Evolutionary conservation across 2,329 filamentous ascomycete species (phyloP).

Genomic region (Pyrenochaeta sp.): DNA sequence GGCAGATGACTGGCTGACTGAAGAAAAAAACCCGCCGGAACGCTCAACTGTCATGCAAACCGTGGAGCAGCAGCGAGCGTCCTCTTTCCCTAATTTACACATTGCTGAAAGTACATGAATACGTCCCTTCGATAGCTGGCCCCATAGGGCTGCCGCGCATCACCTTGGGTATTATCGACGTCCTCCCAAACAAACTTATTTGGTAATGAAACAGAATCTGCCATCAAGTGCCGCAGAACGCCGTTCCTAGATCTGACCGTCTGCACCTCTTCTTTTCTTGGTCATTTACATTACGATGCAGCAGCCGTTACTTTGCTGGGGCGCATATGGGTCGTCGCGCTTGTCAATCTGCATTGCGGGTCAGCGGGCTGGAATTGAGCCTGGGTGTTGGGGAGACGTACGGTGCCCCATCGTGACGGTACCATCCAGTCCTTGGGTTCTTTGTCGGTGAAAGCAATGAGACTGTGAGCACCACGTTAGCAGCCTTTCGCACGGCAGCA

Average conservation of each 20-base stretch:
- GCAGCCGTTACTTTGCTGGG: conserved; percentile 90
- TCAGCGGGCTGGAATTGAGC: conserved; percentile 22
- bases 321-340: conserved; percentile 97
- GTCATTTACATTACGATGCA: conserved; percentile 85
- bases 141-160: conserved; percentile 36
- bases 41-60: conserved; percentile 37
- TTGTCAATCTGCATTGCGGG: conserved; percentile 73
- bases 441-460: conserved; percentile 97
- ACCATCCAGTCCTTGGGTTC: conserved; percentile 98
- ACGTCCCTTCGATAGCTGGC: conserved; percentile 34
- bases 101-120: conserved; percentile 49
- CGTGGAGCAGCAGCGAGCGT: conserved; percentile 33
- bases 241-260: conserved; percentile 46
- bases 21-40: conserved; percentile 27
- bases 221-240: conserved; percentile 49
- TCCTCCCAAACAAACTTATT: conserved; percentile 37
- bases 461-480: conserved; percentile 62
- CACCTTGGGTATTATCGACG: conserved; percentile 48
- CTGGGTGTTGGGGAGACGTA: conserved; percentile 46
- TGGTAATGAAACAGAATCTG: conserved; percentile 44
- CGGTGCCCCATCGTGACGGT: conserved; percentile 90
- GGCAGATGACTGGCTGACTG: conserved; percentile 31
- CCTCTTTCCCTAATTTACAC: conserved; percentile 49
- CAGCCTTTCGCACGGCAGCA: conserved; percentile 3
- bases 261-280: conserved; percentile 31